Evolutionary conservation across 2,329 filamentous ascomycete genomes (phyloP).

Genomic region (Alternaria infectoria): DNA sequence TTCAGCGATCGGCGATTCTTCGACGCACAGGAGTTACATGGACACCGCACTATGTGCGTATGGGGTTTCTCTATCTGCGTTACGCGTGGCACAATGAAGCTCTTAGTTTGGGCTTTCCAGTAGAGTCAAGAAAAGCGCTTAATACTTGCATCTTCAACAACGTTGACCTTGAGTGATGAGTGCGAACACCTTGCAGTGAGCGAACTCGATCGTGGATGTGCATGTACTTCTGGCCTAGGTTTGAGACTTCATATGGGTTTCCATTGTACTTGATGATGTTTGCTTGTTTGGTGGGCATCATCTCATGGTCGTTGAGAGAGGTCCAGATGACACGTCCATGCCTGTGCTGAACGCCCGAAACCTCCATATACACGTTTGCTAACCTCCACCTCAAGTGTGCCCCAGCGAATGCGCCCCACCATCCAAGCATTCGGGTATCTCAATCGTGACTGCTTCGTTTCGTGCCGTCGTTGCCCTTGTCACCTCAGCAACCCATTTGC

Average conservation of each 20-base stretch:
- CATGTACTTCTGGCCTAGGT: not conserved
- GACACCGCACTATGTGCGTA: conserved; percentile 24
- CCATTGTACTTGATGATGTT: not conserved
- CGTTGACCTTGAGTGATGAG: not conserved
- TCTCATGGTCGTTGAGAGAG: not conserved
- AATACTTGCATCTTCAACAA: conserved; percentile 29
- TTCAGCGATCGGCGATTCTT: conserved; percentile 15
- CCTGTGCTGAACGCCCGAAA: not conserved
- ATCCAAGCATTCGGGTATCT: conserved; percentile 30
- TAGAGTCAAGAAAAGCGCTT: conserved; percentile 29
- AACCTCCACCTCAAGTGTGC: not conserved
- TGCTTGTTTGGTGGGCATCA: not conserved
- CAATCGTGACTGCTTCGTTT: conserved; percentile 8
- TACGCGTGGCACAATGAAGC: conserved; percentile 9
- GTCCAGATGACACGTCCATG: not conserved
- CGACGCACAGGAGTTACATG: conserved; percentile 26
- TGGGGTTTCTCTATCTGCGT: conserved; percentile 9
- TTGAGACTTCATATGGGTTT: not conserved
- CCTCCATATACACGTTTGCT: not conserved
- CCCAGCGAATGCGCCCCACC: conserved; percentile 2
- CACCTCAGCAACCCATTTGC: not conserved
- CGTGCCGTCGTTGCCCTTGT: not conserved
- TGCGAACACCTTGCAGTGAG: not conserved
- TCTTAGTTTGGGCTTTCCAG: conserved; percentile 10
- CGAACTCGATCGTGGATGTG: not conserved